Conservation (phyloP, 2,329 filamentous ascomycete species). For the Simplicillium sp. region DNA sequence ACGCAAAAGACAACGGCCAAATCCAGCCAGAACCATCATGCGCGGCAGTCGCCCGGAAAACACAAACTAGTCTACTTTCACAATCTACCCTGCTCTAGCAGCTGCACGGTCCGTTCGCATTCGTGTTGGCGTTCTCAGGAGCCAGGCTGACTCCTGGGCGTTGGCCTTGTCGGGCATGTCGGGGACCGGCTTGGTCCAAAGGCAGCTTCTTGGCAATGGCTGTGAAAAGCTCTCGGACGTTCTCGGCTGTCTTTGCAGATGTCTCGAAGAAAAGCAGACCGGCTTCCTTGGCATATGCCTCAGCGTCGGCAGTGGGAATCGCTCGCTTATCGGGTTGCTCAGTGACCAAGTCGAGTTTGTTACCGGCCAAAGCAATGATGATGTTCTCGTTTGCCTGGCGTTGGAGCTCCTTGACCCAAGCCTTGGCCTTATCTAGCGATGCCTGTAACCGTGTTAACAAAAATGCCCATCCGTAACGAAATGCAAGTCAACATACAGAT, state of each 20-base stretch:
- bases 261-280: constrained; percentile 97
- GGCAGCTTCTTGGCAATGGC: constrained; percentile 97
- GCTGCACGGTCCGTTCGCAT: constrained; percentile 44
- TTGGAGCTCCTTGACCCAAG: constrained; percentile 98
- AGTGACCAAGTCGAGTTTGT: constrained; percentile 93
- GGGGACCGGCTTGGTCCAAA: constrained; percentile 88
- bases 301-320: constrained; percentile 78
- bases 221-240: constrained; percentile 91
- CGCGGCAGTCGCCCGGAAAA: constrained; percentile 8
- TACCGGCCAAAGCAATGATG: constrained; percentile 94
- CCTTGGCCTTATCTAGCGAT: constrained; percentile 96
- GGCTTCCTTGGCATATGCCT: constrained; percentile 89
- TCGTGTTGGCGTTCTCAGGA: constrained; percentile 48
- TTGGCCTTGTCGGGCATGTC: constrained; percentile 63
- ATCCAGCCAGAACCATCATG: constrained; percentile 1
- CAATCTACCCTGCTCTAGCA: constrained; percentile 31
- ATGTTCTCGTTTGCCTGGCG: constrained; percentile 99
- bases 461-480: too few species aligned
- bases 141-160: constrained; percentile 49
- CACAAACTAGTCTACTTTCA: constrained; percentile 9
- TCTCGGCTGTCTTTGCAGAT: constrained; percentile 93
- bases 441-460: constrained; percentile 45
- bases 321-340: constrained; percentile 95
- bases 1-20: background rate
- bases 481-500: constrained; percentile 57